Evolutionary conservation across 495 filamentous ascomycete genomes (phyloP).

Genomic region (Aspergillus sparsus): DNA sequence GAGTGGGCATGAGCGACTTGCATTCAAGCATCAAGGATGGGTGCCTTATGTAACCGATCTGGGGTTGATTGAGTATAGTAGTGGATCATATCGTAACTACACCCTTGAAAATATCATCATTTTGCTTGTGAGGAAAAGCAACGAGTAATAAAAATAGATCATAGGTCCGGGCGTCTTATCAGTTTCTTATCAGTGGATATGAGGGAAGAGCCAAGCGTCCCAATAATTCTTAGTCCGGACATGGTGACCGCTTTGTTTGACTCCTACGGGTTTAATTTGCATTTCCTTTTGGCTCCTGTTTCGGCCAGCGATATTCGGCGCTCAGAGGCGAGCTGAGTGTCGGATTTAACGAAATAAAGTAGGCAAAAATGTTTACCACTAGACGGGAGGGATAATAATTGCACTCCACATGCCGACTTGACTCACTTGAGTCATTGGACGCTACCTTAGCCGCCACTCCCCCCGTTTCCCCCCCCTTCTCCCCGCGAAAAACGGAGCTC

Average conservation of each 20-base stretch:
- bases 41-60: conserved; percentile 73
- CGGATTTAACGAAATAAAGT: neutral
- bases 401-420: neutral
- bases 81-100: neutral
- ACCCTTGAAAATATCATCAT: neutral
- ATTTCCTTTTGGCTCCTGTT: neutral
- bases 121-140: neutral
- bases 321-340: neutral
- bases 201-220: neutral
- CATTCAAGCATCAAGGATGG: conserved; percentile 88
- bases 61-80: conserved; percentile 8
- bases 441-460: neutral
- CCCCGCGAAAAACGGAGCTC: too few species aligned
- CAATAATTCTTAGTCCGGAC: neutral
- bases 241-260: too few species aligned
- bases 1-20: conserved; percentile 78
- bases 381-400: neutral
- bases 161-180: conserved; percentile 9
- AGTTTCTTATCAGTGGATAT: neutral
- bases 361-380: neutral
- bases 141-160: conserved; percentile 9
- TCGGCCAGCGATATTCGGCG: conserved; percentile 1
- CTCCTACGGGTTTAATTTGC: too few species aligned
- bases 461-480: neutral
- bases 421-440: neutral